Conservation (phyloP, 2,329 filamentous ascomycete genomes). For the Ophiostoma ulmi region DNA sequence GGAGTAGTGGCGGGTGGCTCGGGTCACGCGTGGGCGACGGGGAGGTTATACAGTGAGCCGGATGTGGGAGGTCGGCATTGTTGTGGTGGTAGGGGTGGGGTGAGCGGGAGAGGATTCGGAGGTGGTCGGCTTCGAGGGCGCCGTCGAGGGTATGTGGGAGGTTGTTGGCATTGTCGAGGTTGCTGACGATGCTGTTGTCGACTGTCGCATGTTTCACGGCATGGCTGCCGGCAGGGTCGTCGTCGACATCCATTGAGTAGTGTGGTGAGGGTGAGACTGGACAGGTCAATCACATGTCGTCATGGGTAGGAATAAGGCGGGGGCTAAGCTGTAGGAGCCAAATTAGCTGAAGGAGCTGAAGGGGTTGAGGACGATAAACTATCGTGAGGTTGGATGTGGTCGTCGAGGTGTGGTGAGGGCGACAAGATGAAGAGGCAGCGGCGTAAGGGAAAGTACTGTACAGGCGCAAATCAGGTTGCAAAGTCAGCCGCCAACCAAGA, state of each 20-base stretch:
- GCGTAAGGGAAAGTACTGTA: neutral
- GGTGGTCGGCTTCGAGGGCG: conserved; percentile 29
- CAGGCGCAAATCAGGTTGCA: neutral
- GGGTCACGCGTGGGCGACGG: neutral
- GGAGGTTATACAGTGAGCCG: conserved; percentile 40
- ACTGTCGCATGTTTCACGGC: neutral
- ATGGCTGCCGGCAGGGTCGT: conserved; percentile 8
- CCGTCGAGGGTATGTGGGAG: neutral
- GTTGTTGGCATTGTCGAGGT: neutral
- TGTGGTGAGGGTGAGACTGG: neutral
- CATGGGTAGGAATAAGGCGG: neutral
- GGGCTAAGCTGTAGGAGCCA: neutral
- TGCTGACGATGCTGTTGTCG: neutral
- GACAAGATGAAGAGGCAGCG: neutral
- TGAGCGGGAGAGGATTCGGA: conserved; percentile 54
- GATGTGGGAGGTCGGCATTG: conserved; percentile 50
- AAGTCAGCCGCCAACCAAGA: neutral
- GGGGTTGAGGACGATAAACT: neutral
- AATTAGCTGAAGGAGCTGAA: neutral
- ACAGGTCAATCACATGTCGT: conserved; percentile 8
- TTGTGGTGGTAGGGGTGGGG: conserved; percentile 64
- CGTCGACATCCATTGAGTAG: neutral
- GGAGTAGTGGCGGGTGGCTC: neutral
- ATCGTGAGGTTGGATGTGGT: neutral
- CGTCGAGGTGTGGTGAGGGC: neutral